These are phyloP conservation scores for Ustilago sp. DNA, from an alignment of 1,284 basidiomycete genomes.

Conservation along the genomic window DNA sequence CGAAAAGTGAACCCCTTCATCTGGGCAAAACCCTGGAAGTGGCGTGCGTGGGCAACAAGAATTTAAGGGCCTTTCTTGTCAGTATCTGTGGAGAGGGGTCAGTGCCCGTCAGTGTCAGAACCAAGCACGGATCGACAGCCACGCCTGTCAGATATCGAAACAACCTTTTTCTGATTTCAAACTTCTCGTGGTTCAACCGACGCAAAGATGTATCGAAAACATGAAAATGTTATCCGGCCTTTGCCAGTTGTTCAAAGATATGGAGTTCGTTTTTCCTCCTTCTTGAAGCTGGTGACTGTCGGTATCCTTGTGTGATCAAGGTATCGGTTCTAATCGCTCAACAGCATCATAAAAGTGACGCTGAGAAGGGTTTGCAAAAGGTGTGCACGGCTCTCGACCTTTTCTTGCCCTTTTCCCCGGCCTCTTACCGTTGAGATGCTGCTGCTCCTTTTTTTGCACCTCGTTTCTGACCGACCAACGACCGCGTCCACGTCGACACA, in stretches of 20 bases:
- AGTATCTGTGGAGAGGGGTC: slow-evolving; percentile 7
- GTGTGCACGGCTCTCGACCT: not conserved
- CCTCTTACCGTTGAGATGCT: too few species aligned
- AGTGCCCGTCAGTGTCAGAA: slow-evolving; percentile 10
- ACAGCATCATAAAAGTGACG: not conserved
- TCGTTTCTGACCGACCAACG: slow-evolving; percentile 8
- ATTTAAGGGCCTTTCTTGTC: not conserved
- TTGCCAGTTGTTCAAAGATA: slow-evolving; percentile 10
- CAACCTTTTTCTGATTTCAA: not conserved
- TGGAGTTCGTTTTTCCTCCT: not conserved
- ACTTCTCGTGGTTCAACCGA: slow-evolving; percentile 15
- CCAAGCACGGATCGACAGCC: slow-evolving; percentile 24
- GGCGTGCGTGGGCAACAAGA: not conserved
- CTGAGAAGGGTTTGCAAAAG: not conserved
- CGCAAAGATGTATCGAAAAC: slow-evolving; percentile 6
- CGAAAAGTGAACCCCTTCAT: not conserved
- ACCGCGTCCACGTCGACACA: slow-evolving; percentile 14
- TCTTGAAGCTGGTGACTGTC: not conserved
- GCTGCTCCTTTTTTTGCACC: not conserved
- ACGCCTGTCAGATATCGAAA: slow-evolving; percentile 24
- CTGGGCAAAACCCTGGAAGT: not conserved
- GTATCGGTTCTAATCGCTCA: slow-evolving; percentile 22
- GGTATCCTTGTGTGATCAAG: not conserved
- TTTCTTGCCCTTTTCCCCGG: not conserved
- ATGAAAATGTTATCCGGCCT: slow-evolving; percentile 4